phyloP scores from a whole-genome alignment of 2,329 filamentous ascomycete genomes.

The Talaromyces rugulosus region DNA sequence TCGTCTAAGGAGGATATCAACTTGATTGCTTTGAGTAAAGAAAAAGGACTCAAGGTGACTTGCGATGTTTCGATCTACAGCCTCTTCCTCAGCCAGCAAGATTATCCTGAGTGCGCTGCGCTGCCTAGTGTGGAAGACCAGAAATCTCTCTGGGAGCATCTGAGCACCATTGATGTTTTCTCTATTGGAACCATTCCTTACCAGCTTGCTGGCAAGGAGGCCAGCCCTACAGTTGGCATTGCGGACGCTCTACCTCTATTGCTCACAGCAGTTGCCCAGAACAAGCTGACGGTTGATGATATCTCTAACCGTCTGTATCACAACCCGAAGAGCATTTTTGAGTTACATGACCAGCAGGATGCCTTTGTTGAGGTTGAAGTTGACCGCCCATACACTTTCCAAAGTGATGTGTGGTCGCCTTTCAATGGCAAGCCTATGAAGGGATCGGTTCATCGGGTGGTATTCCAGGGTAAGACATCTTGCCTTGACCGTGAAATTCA shows the following conservation, averaged over 20 bases:
- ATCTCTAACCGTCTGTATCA: conserved; percentile 68
- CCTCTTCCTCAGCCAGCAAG: conserved; percentile 67
- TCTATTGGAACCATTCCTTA: conserved; percentile 75
- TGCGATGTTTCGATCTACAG: conserved; percentile 80
- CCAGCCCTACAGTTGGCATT: conserved; percentile 63
- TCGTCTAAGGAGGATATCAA: conserved; percentile 77
- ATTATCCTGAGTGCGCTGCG: conserved; percentile 63
- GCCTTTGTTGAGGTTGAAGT: conserved; percentile 71
- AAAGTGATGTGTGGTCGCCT: conserved; percentile 61
- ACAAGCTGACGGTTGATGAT: conserved; percentile 68
- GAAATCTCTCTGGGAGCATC: conserved; percentile 67
- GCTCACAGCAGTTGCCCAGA: conserved; percentile 70
- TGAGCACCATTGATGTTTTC: conserved; percentile 72
- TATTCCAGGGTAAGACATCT: conserved; percentile 68
- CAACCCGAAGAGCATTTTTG: conserved; percentile 76
- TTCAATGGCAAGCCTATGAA: conserved; percentile 65
- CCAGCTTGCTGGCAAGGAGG: conserved; percentile 60
- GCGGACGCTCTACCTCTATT: conserved; percentile 69
- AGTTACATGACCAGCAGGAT: conserved; percentile 73
- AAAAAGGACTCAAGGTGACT: conserved; percentile 76
- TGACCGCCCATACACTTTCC: conserved; percentile 63
- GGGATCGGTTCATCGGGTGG: conserved; percentile 69
- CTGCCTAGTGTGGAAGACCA: conserved; percentile 67
- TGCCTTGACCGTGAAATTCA: conserved; percentile 68
- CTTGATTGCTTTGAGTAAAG: conserved; percentile 71